Base-by-base conservation (phyloP, 106 monocot species). In the Posidonia australis region DNA sequence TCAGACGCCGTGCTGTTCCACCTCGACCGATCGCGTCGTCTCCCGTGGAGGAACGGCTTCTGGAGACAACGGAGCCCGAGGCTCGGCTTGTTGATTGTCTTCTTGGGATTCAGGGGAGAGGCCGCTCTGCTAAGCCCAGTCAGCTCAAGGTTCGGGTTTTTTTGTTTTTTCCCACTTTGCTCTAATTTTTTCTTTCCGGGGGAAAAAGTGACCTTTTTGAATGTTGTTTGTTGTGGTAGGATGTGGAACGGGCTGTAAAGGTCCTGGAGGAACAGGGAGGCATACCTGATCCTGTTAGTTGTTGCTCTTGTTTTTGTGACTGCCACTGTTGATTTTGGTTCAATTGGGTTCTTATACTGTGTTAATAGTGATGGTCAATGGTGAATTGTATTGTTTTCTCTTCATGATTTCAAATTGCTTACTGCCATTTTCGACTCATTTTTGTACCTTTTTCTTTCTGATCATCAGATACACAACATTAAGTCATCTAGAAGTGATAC, bases 91-190 rank as follows among this genome's bases (percentile, higher is more conserved):
- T 85, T 67, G 85, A 90, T 27, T 82, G 78, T 36, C 80, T 90
- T 19, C 59, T 90, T 5, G 89, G 89, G 13, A 74, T 85, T 54
- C 85, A 90, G 54, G 89, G 89, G 5, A 75, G 89, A 64, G 89
- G 89, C 18, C 80, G 85, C 11, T 67, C 82, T 44, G 85, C 82
- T 1, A 67, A 74, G 49, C 46, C 79, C 9, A 63, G 65, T 48
- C 89, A 82, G 70, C 76, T 90, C 67, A 74, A 85, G 80, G 85
- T 26, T 62, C 55, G 12, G 3, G 68, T 27, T 23, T 21, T 21
- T 23, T 18, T 28, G n/a, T 56, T 6, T 27, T 26, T 24, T 67
- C 28, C 6, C 13, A 5, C 21, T 51, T 13, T 27, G 10, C n/a
- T n/a, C n/a, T n/a, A n/a, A n/a, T n/a, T n/a, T n/a, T n/a, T n/a